Base-by-base conservation (phyloP, 768 basidiomycete genomes). In the Mrakia gelida region DNA sequence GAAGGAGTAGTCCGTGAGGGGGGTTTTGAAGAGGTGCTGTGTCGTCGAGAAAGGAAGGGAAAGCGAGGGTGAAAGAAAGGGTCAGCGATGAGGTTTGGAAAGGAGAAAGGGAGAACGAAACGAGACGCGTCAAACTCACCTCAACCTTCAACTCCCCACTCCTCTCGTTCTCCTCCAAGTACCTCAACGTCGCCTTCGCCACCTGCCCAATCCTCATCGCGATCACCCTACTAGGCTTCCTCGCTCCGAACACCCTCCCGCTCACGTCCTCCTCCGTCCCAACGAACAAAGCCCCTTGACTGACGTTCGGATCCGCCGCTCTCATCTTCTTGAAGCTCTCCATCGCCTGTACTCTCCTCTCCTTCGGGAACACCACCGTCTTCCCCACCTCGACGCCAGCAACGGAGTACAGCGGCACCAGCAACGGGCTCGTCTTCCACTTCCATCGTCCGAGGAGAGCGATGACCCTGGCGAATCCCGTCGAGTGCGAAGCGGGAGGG, bases 21-120 rank as follows among this genome's bases (percentile, higher is more conserved):
- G 92, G 80, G 96, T 93, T 15, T 88, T 85, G 85, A 98, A 97
- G 73, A 98, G 87, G n/a, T 88, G 86, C 95, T 96, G 80, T 9
- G 93, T 92, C n/a, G 92, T 89, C 1, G 93, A 89, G 1, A 93
- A 84, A 2, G 87, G 84, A 15, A 70, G 0, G 89, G 87, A 61
- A 94, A 87, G 26, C 98, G 87, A 78, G 91, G 88, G 49, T n/a
- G 97, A 86, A 8, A 95, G 81, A 95, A 91, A 81, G n/a, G n/a
- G 49, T 97, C 98, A 81, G 94, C 91, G 4, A 95, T 92, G 18
- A 88, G 11, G 45, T 2, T 10, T 85, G 85, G 97, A 96, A 74
- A 98, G 87, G 28, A 88, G 85, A 94, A 96, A n/a, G 56, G 32
- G 23, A 63, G 62, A 59, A 10, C 15, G 73, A 59, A 10, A 0